Conservation (phyloP, 306 rosid genomes). For the Inga leiocalycina region DNA sequence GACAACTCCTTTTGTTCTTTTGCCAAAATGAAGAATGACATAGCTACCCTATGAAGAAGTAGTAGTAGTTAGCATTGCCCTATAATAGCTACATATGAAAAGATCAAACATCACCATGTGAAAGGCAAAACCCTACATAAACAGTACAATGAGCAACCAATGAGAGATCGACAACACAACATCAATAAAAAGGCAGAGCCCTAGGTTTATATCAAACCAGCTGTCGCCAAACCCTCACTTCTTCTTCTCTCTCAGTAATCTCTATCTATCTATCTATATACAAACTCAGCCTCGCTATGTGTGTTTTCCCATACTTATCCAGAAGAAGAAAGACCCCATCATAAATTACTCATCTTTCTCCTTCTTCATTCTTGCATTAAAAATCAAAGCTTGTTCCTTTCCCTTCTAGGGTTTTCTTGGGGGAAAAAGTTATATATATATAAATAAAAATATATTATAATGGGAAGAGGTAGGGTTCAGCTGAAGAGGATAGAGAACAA, state of each 20-base stretch:
- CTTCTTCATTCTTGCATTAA: neutral
- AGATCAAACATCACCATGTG: constrained; percentile 25
- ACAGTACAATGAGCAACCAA: constrained; percentile 34
- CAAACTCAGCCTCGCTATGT: neutral
- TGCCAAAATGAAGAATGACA: neutral
- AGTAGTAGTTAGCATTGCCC: neutral
- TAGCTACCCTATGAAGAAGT: neutral
- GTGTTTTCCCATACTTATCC: constrained; percentile 34
- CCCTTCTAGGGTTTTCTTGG: neutral
- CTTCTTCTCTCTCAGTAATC: neutral
- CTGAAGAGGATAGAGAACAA: constrained; percentile 91
- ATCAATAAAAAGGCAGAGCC: constrained; percentile 25
- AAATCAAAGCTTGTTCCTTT: neutral
- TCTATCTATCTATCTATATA: neutral
- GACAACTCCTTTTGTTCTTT: neutral
- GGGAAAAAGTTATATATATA: neutral
- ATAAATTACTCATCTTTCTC: neutral
- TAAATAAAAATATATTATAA: constrained; percentile 4
- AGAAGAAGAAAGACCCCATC: constrained; percentile 5
- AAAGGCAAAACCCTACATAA: constrained; percentile 24
- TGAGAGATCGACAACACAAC: constrained; percentile 60
- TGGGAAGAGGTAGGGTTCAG: constrained; percentile 99
- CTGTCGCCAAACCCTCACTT: constrained; percentile 12
- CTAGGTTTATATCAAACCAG: constrained; percentile 47
- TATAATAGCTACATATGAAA: neutral